Evolutionary conservation across 225 moss, liverwort and hornwort genomes (phyloP).

Genomic region (Pleurozium schreberi): DNA sequence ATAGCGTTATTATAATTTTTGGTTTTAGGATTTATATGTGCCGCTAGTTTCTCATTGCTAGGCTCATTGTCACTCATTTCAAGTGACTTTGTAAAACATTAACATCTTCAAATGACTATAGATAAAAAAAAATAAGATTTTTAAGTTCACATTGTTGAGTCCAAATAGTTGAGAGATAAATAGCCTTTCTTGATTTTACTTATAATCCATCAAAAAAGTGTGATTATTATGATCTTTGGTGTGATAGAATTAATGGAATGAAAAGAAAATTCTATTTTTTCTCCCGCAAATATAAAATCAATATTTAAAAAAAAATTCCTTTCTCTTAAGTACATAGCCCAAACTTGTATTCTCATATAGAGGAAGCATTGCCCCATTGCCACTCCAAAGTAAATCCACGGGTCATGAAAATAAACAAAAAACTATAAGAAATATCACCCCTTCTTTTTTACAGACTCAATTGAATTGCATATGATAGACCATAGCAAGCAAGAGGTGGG

Average conservation of each 20-base stretch:
- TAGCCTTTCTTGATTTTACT: background rate
- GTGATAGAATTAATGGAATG: background rate
- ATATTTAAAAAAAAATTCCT: too few species aligned
- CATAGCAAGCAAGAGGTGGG: too few species aligned
- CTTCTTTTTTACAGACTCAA: too few species aligned
- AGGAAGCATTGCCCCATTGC: too few species aligned
- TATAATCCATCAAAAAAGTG: background rate
- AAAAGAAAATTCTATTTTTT: too few species aligned
- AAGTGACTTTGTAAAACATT: background rate
- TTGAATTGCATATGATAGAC: too few species aligned
- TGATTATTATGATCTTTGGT: background rate
- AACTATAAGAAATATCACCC: rapidly evolving
- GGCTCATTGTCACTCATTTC: background rate
- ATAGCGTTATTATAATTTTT: background rate
- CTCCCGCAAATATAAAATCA: too few species aligned
- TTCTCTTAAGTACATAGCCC: too few species aligned
- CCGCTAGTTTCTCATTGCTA: background rate
- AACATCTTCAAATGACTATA: background rate
- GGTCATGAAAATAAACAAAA: too few species aligned
- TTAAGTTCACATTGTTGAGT: background rate
- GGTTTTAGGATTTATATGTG: background rate
- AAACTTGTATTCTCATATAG: too few species aligned
- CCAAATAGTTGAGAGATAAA: background rate
- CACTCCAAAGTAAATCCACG: too few species aligned
- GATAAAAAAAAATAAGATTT: background rate